A percentile compares a stretch with the other conserved stretches of the same genome.
Conservation (phyloP, 1,284 basidiomycete species). For the Anthracocystis panici-leucophaei region DNA sequence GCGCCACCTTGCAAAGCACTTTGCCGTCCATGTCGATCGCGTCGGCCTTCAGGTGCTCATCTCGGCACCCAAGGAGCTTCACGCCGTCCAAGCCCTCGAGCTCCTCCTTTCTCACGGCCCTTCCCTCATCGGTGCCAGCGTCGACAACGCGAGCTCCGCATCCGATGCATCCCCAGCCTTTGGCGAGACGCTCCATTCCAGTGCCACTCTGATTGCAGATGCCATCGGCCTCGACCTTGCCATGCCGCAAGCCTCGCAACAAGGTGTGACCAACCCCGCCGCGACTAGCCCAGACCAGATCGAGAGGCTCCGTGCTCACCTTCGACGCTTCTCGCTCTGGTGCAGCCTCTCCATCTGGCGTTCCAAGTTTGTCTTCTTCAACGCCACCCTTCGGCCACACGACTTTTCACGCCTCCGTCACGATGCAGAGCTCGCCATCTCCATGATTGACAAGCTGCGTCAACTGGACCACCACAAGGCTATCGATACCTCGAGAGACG, state of each 20-base stretch:
- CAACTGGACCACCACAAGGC: background rate
- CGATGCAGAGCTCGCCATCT: constrained; percentile 21
- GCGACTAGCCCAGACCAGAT: background rate
- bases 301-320: background rate
- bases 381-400: constrained; percentile 7
- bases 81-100: constrained; percentile 31
- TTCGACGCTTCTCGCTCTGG: constrained; percentile 34
- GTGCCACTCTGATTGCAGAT: constrained; percentile 26
- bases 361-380: constrained; percentile 25
- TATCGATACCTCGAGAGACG: background rate
- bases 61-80: constrained; percentile 28
- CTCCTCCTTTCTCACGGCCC: constrained; percentile 26
- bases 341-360: constrained; percentile 34
- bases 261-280: background rate
- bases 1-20: constrained; percentile 16
- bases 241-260: constrained; percentile 16
- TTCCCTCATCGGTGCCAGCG: constrained; percentile 30
- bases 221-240: constrained; percentile 26
- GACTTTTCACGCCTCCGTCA: constrained; percentile 29
- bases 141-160: constrained; percentile 6
- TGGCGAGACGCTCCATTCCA: constrained; percentile 28
- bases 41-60: constrained; percentile 40
- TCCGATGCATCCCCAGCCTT: constrained; percentile 18
- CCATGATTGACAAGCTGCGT: constrained; percentile 11
- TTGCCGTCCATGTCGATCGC: constrained; percentile 31